phyloP scores from a whole-genome alignment of 2,329 filamentous ascomycete species.

The Diplodia scrobiculata region DNA sequence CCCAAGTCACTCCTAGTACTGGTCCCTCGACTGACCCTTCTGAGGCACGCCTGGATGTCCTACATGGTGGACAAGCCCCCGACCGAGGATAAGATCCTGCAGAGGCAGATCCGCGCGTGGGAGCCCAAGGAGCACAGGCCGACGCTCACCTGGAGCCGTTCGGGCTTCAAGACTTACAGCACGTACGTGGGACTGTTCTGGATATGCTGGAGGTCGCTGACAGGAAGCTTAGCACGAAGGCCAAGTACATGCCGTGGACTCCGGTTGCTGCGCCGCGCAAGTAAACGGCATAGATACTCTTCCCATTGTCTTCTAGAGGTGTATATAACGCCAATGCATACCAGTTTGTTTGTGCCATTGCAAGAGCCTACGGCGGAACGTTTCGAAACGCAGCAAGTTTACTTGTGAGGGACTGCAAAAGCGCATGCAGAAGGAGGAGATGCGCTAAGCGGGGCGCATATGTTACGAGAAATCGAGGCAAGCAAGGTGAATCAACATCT shows the following conservation, averaged over 20 bases:
- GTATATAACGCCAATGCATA: slow-evolving; percentile 24
- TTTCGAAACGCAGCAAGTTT: background rate
- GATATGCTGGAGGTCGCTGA: background rate
- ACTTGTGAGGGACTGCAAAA: background rate
- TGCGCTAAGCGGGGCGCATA: background rate
- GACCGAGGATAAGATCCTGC: slow-evolving; percentile 70
- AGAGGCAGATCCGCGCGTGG: slow-evolving; percentile 70
- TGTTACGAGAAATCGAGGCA: background rate
- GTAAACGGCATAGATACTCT: background rate
- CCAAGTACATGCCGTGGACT: slow-evolving; percentile 53
- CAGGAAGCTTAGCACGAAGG: slow-evolving; percentile 48
- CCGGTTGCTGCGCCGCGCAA: slow-evolving; percentile 51
- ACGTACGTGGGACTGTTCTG: slow-evolving; percentile 66
- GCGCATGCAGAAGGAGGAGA: background rate
- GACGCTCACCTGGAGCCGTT: slow-evolving; percentile 73
- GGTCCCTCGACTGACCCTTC: background rate
- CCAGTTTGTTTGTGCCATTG: background rate
- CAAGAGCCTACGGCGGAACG: background rate
- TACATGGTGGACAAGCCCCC: slow-evolving; percentile 90
- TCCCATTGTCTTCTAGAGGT: slow-evolving; percentile 7
- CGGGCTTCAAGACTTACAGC: slow-evolving; percentile 88
- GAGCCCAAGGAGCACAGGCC: slow-evolving; percentile 72
- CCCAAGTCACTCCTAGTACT: no score
- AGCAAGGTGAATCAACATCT: background rate
- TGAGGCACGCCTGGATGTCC: slow-evolving; percentile 89